Base-by-base conservation (phyloP, 1,284 basidiomycete genomes). In the Ceratobasidium sp. region DNA sequence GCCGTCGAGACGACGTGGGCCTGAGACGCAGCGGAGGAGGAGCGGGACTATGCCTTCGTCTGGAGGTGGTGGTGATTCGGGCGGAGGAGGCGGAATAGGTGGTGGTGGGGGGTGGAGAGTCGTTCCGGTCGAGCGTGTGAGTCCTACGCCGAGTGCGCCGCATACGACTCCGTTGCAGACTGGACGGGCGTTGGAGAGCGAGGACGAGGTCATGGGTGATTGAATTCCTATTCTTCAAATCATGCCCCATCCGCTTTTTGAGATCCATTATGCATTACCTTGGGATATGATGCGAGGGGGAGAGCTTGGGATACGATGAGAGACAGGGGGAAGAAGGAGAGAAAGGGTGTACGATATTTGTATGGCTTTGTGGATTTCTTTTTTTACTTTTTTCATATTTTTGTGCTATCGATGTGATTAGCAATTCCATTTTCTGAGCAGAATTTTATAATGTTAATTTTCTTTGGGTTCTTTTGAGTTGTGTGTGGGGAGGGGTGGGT, bases 391-490 rank as follows among this genome's bases (percentile, higher is more conserved):
- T 5, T 28, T 28, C 56, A 59, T 59, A 44, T 64, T 20, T 64
- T 40, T 69, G 50, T 69, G 67, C 67, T 69, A 56, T 56, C 67
- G 67, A n/a, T n/a, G n/a, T 56, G 67, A 56, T 40, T 38, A 42
- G 33, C 50, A 54, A 69, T 42, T 69, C 46, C 67, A 69, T 69
- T 69, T 69, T 69, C 67, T 56, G 50, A 33, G 66, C n/a, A n/a
- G n/a, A n/a, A n/a, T 28, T 26, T 59, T 28, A 2, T 12, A 33
- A 28, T 56, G 17, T 42, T 66, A 20, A n/a, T 42, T 40, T 64
- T 26, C 33, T 28, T 61, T 61, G n/a, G 15, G 33, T 46, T 48
- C 26, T 66, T 66, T 66, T 17, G 26, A 46, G 44, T 46, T 46
- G 5, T 12, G 3, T 66, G 23, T 61, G 20, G 23, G 40, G 15